These are phyloP conservation scores for Prunus fruticosa DNA, from an alignment of 306 rosid genomes.

Conservation along the genomic window DNA sequence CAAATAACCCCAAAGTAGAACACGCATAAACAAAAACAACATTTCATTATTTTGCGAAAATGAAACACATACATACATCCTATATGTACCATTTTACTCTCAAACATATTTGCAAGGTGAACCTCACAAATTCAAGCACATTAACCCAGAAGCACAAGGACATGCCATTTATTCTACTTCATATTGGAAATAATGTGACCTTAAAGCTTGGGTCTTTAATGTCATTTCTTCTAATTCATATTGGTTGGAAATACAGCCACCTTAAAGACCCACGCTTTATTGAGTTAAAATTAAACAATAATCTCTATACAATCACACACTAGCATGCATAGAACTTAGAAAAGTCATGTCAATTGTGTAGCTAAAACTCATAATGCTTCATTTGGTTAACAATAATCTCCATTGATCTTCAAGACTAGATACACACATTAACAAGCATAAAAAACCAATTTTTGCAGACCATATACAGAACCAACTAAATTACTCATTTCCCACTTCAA, in stretches of 20 bases:
- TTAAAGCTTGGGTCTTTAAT: background rate
- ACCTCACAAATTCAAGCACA: background rate
- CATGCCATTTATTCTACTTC: background rate
- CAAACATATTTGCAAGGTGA: background rate
- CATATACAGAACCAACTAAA: background rate
- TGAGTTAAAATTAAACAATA: background rate
- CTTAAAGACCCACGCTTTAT: background rate
- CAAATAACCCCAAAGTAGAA: background rate
- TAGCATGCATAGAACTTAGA: background rate
- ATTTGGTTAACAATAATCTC: background rate
- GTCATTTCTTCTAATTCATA: background rate
- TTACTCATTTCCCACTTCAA: background rate
- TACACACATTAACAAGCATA: background rate
- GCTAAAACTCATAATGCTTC: background rate
- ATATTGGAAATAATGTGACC: conserved; percentile 5
- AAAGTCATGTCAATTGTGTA: background rate
- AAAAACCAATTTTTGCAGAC: background rate
- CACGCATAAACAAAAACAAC: background rate
- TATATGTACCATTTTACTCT: background rate
- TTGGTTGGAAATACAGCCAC: conserved; percentile 4
- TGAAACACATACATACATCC: background rate
- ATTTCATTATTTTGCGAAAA: background rate
- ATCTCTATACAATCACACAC: background rate
- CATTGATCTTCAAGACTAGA: background rate
- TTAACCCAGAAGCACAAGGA: background rate